Evolutionary conservation across 1,139 yeast genomes (phyloP).

Genomic region (Yamadazyma epiphylla): DNA sequence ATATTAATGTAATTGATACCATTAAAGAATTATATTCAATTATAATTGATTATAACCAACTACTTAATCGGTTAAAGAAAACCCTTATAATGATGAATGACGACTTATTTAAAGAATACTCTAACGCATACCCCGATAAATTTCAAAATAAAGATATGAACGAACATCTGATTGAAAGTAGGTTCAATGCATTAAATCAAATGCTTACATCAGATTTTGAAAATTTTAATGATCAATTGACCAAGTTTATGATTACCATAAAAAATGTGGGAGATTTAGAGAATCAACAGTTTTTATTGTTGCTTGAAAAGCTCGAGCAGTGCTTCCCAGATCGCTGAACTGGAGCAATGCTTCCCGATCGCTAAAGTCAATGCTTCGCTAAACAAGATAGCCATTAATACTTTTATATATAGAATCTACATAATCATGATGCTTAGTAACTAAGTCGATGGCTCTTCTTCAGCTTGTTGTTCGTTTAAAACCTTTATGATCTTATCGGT

Average conservation of each 20-base stretch:
- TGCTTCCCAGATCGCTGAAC: constrained; percentile 38
- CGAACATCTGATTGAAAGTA: constrained; percentile 31
- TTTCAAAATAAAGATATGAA: constrained; percentile 37
- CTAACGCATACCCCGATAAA: constrained; percentile 35
- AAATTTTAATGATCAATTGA: constrained; percentile 51
- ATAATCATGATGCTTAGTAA: no score
- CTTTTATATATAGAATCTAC: no score
- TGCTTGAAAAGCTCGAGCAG: constrained; percentile 51
- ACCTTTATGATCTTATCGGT: constrained; percentile 77
- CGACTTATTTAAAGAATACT: constrained; percentile 37
- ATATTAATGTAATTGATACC: constrained; percentile 49
- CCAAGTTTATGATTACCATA: constrained; percentile 52
- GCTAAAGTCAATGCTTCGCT: no score
- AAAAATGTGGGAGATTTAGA: constrained; percentile 62
- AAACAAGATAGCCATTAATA: no score
- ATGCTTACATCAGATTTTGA: constrained; percentile 51
- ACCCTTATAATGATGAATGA: constrained; percentile 52
- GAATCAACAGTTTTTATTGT: constrained; percentile 50
- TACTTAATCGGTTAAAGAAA: constrained; percentile 52
- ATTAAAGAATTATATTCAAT: constrained; percentile 44
- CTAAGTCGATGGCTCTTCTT: constrained; percentile 16
- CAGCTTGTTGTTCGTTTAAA: constrained; percentile 66
- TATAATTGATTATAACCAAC: constrained; percentile 53
- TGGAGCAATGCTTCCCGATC: no score
- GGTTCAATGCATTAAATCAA: constrained; percentile 44